These are phyloP conservation scores for Ascochyta fabae DNA, from an alignment of 2,329 filamentous ascomycete species.

Conservation along the genomic window DNA sequence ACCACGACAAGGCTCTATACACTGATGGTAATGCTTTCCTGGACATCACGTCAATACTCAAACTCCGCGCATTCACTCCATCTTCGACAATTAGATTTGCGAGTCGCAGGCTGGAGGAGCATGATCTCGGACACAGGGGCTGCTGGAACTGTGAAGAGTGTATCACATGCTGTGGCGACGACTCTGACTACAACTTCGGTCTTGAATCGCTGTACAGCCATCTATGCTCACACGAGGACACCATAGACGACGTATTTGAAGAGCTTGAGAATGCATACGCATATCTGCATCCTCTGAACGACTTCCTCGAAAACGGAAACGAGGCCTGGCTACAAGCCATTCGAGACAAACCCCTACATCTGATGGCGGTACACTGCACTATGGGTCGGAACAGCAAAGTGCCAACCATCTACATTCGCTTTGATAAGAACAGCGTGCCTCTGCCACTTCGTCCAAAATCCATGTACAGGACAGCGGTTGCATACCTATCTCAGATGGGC, in stretches of 20 bases:
- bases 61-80: slow-evolving; percentile 4
- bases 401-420: slow-evolving; percentile 6
- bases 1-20: not conserved
- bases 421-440: not conserved
- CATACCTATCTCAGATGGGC: not conserved
- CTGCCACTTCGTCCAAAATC: not conserved
- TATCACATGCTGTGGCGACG: not conserved
- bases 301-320: slow-evolving; percentile 11
- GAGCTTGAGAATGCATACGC: not conserved
- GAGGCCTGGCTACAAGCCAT: slow-evolving; percentile 10
- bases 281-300: slow-evolving; percentile 8
- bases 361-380: not conserved
- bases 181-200: not conserved
- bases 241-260: not conserved
- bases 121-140: not conserved
- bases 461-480: not conserved
- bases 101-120: not conserved
- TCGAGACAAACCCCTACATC: not conserved
- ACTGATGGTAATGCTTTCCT: not conserved
- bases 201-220: not conserved
- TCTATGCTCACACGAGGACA: not conserved
- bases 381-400: not conserved
- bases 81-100: slow-evolving; percentile 6
- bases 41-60: slow-evolving; percentile 1
- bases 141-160: not conserved